Percentiles rank a stretch among this genome's conserved stretches.
phyloP scores from a whole-genome alignment of 192 early-diverging fungal genomes.

The Funneliformis mosseae region DNA sequence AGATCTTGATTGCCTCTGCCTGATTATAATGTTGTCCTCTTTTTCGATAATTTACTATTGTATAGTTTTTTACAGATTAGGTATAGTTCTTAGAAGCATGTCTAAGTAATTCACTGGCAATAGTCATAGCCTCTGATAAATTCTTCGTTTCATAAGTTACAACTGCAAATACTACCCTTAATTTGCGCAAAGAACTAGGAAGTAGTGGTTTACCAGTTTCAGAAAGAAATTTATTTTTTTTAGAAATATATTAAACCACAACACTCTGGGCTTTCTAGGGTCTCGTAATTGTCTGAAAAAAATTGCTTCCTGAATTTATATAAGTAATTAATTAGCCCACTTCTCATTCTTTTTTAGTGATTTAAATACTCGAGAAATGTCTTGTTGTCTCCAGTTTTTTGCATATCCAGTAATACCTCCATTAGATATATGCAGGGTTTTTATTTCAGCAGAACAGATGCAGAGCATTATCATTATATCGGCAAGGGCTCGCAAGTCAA shows the following conservation, averaged over 20 bases:
- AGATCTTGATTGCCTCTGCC: no score
- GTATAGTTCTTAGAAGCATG: neutral
- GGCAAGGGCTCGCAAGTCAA: constrained; percentile 2
- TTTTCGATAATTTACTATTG: constrained; percentile 20
- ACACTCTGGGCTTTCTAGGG: neutral
- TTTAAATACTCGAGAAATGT: constrained; percentile 12
- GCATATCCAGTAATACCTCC: constrained; percentile 6
- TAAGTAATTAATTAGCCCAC: constrained; percentile 8
- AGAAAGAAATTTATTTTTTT: no score
- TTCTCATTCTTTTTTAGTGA: neutral
- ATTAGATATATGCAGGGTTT: constrained; percentile 12
- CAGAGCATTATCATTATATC: constrained; percentile 29
- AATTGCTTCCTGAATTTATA: no score
- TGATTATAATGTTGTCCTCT: neutral
- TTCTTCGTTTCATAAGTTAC: neutral
- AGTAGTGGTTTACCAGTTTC: no score
- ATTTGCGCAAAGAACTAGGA: constrained; percentile 17
- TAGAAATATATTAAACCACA: constrained; percentile 4
- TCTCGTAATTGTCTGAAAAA: no score
- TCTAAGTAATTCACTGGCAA: neutral
- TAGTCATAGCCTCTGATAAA: no score
- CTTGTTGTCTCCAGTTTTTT: constrained; percentile 19
- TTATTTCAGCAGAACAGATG: constrained; percentile 7
- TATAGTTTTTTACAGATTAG: neutral
- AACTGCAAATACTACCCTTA: neutral